Evolutionary conservation across 805 yeast species (phyloP), one percentile per base, ranked within the genome.

Genomic region (Starmerella apis): DNA sequence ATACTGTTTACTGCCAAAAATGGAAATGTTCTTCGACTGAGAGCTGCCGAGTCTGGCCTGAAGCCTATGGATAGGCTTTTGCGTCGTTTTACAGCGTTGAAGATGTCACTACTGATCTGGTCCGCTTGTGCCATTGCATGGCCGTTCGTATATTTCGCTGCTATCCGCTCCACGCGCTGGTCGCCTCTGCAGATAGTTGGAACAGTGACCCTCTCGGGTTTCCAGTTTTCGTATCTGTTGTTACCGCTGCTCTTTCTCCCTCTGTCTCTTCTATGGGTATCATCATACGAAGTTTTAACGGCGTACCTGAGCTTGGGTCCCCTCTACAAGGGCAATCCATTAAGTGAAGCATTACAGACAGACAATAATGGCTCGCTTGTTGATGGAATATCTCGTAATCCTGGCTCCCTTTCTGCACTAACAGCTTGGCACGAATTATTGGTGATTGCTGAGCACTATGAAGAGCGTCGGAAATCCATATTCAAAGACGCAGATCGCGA

Each of bases 341-440:
- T 56, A 3, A 48, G 54, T 37, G 46, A 46, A 6, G 4, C 38
- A 49, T 23, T 52, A 61, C 31, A 51, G 14, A 59, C 71, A 6
- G 65, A 63, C 52, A 61, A 61, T 9, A 69, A 69, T 37, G 68
- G 63, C n/a, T 62, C 72, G 8, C 55, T 70, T 32, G 53, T 69
- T 3, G 55, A 65, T 5, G 74, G 74, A 1, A 55, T 71, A 30
- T 39, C 56, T 5, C 52, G 59, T 14, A n/a, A 37, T 3, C 51
- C 51, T 10, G 48, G 36, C 9, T 58, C 60, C 1, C 55, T 65
- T 9, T 58, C 67, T 4, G 56, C 61, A 41, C 51, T 65, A 8
- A 54, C 61, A 18, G 73, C 74, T 0, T 70, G 67, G 60, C 61
- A 65, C 42, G 74, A 70, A 49, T 59, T 71, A 10, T 47, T 53